These are phyloP conservation scores for Alternaria burnsii DNA, from an alignment of 2,329 filamentous ascomycete species.

Conservation along the genomic window DNA sequence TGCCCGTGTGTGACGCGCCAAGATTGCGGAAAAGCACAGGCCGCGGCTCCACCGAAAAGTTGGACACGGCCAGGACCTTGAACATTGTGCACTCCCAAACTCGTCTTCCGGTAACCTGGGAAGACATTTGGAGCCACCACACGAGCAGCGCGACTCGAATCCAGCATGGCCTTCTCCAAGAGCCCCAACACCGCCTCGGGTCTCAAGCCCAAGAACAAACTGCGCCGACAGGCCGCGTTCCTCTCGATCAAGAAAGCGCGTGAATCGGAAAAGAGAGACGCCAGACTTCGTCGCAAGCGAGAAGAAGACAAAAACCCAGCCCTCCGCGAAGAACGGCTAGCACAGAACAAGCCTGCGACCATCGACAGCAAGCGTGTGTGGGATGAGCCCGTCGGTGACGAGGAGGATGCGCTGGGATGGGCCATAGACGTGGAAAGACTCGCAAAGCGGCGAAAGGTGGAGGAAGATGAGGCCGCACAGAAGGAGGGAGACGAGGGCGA, in stretches of 20 bases:
- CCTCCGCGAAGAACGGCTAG: slow-evolving; percentile 75
- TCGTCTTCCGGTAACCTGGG: slow-evolving; percentile 1
- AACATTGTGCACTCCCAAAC: neutral
- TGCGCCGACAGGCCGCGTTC: slow-evolving; percentile 78
- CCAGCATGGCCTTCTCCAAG: slow-evolving; percentile 61
- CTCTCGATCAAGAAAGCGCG: slow-evolving; percentile 80
- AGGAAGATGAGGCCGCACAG: slow-evolving; percentile 46
- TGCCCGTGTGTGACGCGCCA: slow-evolving; percentile 13
- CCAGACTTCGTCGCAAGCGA: slow-evolving; percentile 79
- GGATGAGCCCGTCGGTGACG: slow-evolving; percentile 67
- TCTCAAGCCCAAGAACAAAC: slow-evolving; percentile 76
- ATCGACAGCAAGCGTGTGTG: slow-evolving; percentile 70
- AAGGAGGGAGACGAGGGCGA: slow-evolving; percentile 22
- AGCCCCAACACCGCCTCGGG: slow-evolving; percentile 56
- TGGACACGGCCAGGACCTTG: slow-evolving; percentile 3
- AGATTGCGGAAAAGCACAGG: slow-evolving; percentile 16
- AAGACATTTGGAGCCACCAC: slow-evolving; percentile 5
- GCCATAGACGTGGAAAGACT: slow-evolving; percentile 57
- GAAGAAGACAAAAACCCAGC: slow-evolving; percentile 86
- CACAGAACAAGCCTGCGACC: slow-evolving; percentile 73
- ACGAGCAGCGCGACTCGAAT: neutral
- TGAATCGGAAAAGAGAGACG: slow-evolving; percentile 77
- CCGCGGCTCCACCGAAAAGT: slow-evolving; percentile 27
- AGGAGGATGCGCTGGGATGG: slow-evolving; percentile 54
- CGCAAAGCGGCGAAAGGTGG: slow-evolving; percentile 55